Evolutionary conservation across 768 basidiomycete genomes (phyloP).

Genomic region (Scleroderma bovista): DNA sequence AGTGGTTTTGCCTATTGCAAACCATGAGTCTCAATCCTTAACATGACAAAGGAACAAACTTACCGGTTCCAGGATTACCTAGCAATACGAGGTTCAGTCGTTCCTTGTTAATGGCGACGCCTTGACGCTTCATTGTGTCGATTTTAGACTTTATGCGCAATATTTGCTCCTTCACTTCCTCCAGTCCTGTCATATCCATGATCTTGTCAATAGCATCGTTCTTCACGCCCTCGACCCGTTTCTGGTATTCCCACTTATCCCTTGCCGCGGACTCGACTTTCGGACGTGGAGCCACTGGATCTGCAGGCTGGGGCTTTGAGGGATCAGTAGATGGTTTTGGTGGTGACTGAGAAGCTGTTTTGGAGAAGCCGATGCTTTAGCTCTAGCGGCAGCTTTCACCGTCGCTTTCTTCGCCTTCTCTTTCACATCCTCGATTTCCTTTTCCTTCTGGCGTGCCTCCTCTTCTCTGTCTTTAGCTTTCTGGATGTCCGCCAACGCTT

Average conservation of each 20-base stretch:
- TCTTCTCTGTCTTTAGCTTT: constrained; percentile 30
- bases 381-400: neutral
- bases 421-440: constrained; percentile 38
- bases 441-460: constrained; percentile 38
- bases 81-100: constrained; percentile 60
- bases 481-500: constrained; percentile 31
- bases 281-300: constrained; percentile 5
- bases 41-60: constrained; percentile 5
- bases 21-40: neutral
- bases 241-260: constrained; percentile 54
- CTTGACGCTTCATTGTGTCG: constrained; percentile 50
- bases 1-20: constrained; percentile 56
- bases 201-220: constrained; percentile 54
- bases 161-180: constrained; percentile 56
- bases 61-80: constrained; percentile 74
- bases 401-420: constrained; percentile 9
- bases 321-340: constrained; percentile 1
- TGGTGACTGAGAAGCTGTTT: neutral
- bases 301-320: neutral
- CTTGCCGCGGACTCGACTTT: constrained; percentile 32
- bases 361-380: neutral
- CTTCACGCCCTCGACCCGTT: constrained; percentile 44
- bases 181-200: constrained; percentile 68
- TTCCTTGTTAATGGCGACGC: constrained; percentile 45
- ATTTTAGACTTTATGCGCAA: constrained; percentile 57